Conservation (phyloP, 176 grass and related monocot species). For the Oryza meyeriana region DNA sequence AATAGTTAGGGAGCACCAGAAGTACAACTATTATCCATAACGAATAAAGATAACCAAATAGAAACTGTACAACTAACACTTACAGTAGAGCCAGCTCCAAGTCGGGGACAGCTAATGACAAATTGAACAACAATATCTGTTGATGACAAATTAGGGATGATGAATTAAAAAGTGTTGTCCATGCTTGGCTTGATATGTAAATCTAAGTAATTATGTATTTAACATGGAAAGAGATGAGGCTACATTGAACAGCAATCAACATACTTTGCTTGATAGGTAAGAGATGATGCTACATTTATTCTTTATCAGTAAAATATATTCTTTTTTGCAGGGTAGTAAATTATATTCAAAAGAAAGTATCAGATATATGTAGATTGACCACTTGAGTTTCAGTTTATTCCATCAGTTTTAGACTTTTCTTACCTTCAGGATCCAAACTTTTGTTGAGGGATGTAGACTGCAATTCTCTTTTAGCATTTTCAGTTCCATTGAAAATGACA, state of each 20-base stretch:
- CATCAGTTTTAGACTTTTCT: neutral
- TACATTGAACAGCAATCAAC: neutral
- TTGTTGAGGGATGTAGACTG: slow-evolving; percentile 33
- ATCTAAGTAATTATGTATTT: neutral
- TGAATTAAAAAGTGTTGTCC: neutral
- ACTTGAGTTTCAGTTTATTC: neutral
- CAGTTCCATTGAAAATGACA: slow-evolving; percentile 62
- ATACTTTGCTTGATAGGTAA: neutral
- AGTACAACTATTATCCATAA: neutral
- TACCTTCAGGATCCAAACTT: slow-evolving; percentile 62
- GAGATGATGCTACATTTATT: neutral
- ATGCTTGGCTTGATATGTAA: neutral
- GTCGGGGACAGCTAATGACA: slow-evolving; percentile 66
- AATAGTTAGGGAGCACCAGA: slow-evolving; percentile 19
- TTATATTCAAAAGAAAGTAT: neutral
- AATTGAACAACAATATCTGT: slow-evolving; percentile 86
- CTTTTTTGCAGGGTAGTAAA: no score
- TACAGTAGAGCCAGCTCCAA: slow-evolving; percentile 63
- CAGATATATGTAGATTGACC: neutral
- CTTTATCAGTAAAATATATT: slow-evolving; percentile 1
- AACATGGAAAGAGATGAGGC: neutral
- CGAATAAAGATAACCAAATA: slow-evolving; percentile 5
- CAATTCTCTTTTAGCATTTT: slow-evolving; percentile 46
- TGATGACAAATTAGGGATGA: slow-evolving; percentile 22
- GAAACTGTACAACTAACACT: slow-evolving; percentile 32